Conservation (phyloP, 1,284 basidiomycete genomes). For the Moesziomyces antarcticus region DNA sequence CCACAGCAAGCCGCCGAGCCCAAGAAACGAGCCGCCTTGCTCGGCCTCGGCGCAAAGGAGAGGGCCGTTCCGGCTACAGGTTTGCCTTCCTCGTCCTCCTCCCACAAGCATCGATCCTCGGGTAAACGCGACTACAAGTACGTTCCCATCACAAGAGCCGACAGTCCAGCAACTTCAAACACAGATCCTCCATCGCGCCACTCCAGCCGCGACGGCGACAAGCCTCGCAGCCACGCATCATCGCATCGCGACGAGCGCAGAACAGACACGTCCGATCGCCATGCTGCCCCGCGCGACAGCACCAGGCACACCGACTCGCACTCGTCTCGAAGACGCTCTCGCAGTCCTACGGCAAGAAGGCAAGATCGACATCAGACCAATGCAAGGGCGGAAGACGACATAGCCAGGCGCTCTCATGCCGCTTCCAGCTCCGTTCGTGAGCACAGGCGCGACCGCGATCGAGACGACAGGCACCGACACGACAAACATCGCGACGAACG, state of each 20-base stretch:
- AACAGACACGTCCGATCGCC: constrained; percentile 45
- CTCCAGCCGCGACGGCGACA: constrained; percentile 11
- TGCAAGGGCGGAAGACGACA: constrained; percentile 12
- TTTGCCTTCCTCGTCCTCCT: constrained; percentile 61
- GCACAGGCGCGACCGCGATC: constrained; percentile 44
- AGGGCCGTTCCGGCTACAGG: constrained; percentile 18
- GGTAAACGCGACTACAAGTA: constrained; percentile 76
- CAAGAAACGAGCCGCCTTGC: constrained; percentile 56
- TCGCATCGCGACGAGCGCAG: constrained; percentile 26
- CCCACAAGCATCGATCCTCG: constrained; percentile 69
- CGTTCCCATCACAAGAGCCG: constrained; percentile 78
- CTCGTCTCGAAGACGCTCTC: constrained; percentile 20
- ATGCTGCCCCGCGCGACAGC: constrained; percentile 1
- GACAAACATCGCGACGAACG: constrained; percentile 30
- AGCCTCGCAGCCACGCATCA: constrained; percentile 10
- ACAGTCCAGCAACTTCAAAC: constrained; percentile 55
- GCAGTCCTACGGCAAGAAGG: constrained; percentile 12
- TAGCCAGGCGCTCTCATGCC: constrained; percentile 8
- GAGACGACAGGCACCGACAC: constrained; percentile 16
- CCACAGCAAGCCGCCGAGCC: constrained; percentile 56
- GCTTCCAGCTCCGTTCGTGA: constrained; percentile 36
- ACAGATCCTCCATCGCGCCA: constrained; percentile 15
- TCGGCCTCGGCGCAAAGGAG: constrained; percentile 65
- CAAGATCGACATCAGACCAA: constrained; percentile 34
- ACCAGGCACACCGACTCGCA: constrained; percentile 32